phyloP scores from a whole-genome alignment of 495 filamentous ascomycete genomes.

The Cudoniella acicularis region DNA sequence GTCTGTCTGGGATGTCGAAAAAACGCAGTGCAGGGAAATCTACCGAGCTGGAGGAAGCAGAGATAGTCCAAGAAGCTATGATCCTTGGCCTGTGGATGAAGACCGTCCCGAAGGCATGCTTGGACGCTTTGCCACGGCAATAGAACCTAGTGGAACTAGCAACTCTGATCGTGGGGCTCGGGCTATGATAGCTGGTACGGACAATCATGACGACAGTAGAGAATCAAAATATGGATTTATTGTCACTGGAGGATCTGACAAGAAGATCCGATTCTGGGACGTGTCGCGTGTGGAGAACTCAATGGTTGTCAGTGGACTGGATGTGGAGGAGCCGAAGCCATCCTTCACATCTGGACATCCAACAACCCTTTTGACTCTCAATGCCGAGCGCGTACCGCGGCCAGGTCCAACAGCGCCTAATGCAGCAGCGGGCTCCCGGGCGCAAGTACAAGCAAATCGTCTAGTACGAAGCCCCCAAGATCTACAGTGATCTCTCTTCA shows the following conservation, averaged over 20 bases:
- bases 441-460: slow-evolving; percentile 29
- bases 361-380: slow-evolving; percentile 61
- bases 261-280: slow-evolving; percentile 93
- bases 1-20: slow-evolving; percentile 94
- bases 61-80: slow-evolving; percentile 62
- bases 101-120: slow-evolving; percentile 87
- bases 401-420: slow-evolving; percentile 35
- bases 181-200: slow-evolving; percentile 53
- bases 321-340: slow-evolving; percentile 64
- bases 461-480: slow-evolving; percentile 53
- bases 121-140: slow-evolving; percentile 73
- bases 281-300: slow-evolving; percentile 67
- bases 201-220: slow-evolving; percentile 51
- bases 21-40: slow-evolving; percentile 81
- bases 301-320: slow-evolving; percentile 73
- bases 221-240: slow-evolving; percentile 66
- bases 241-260: slow-evolving; percentile 82
- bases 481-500: slow-evolving; percentile 85
- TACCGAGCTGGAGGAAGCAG: slow-evolving; percentile 62
- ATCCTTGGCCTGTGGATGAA: slow-evolving; percentile 86
- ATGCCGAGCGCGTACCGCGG: slow-evolving; percentile 64
- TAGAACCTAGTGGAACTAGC: slow-evolving; percentile 49
- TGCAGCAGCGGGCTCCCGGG: slow-evolving; percentile 33
- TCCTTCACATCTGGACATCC: slow-evolving; percentile 70
- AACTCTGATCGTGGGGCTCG: slow-evolving; percentile 55